These are phyloP conservation scores for Eragrostis tef DNA, from an alignment of 202 grass and related monocot species.

Conservation along the genomic window DNA sequence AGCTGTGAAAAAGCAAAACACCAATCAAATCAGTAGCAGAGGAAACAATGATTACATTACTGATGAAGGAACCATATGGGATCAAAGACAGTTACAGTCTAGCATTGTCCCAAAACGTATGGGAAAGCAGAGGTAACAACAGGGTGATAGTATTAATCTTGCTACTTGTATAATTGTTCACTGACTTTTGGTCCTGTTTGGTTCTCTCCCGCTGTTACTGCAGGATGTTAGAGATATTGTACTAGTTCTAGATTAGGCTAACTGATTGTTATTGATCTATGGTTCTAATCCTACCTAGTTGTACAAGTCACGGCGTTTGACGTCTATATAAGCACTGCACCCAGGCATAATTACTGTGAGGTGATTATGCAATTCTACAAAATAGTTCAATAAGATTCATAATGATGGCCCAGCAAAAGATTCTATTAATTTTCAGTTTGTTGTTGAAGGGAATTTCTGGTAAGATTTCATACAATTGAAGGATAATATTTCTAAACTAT, in stretches of 20 bases:
- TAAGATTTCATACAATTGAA: slow-evolving; percentile 18
- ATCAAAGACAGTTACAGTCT: not conserved
- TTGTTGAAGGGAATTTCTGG: slow-evolving; percentile 11
- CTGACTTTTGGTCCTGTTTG: too few relatives aligned
- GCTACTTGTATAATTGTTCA: too few relatives aligned
- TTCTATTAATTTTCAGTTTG: slow-evolving; percentile 4
- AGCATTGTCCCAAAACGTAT: slow-evolving; percentile 5
- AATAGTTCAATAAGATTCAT: not conserved
- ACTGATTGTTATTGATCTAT: too few relatives aligned
- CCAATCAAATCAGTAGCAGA: slow-evolving; percentile 16
- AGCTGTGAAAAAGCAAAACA: slow-evolving; percentile 58
- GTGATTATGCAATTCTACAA: too few relatives aligned
- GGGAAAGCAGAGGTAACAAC: not conserved
- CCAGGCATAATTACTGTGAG: too few relatives aligned
- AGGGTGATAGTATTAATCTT: too few relatives aligned
- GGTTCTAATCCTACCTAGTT: too few relatives aligned
- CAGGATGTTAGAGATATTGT: too few relatives aligned
- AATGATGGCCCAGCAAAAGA: not conserved
- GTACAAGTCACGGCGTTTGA: too few relatives aligned
- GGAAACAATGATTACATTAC: slow-evolving; percentile 4
- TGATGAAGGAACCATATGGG: slow-evolving; percentile 6
- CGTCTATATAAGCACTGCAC: too few relatives aligned
- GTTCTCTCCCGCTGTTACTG: too few relatives aligned
- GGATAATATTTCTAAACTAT: not conserved
- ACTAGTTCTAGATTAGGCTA: too few relatives aligned